These are phyloP conservation scores for Rhizopus arrhizus DNA, from an alignment of 371 early-diverging fungal genomes.

Conservation along the genomic window DNA sequence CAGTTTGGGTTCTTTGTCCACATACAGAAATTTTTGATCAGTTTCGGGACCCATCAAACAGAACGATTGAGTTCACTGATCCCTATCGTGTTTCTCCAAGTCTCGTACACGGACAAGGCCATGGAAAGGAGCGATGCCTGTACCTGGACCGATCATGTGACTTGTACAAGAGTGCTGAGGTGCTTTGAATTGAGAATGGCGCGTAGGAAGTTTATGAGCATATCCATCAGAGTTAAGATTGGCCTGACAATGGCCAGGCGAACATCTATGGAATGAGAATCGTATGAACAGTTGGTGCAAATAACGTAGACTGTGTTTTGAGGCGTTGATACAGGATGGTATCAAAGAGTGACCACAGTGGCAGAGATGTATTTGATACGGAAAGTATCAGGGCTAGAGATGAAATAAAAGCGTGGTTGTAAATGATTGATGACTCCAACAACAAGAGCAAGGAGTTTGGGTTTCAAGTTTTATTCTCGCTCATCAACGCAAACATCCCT, in stretches of 20 bases:
- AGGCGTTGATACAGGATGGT: conserved; percentile 57
- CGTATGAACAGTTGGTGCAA: conserved; percentile 71
- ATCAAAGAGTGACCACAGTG: conserved; percentile 89
- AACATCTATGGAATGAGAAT: conserved; percentile 48
- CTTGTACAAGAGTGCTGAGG: conserved; percentile 80
- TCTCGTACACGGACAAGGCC: conserved; percentile 92
- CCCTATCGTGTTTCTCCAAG: conserved; percentile 54
- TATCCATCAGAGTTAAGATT: conserved; percentile 5
- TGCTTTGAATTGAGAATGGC: conserved; percentile 84
- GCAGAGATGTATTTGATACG: conserved; percentile 75
- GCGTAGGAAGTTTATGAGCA: conserved; percentile 66
- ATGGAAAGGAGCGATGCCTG: conserved; percentile 97
- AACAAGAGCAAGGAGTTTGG: conserved; percentile 72
- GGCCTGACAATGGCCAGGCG: conserved; percentile 53
- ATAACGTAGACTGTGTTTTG: conserved; percentile 71
- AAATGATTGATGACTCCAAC: conserved; percentile 87
- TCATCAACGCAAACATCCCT: conserved; percentile 57
- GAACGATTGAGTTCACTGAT: conserved; percentile 76
- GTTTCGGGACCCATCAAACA: conserved; percentile 93
- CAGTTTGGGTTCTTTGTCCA: conserved; percentile 74
- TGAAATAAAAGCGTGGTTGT: conserved; percentile 92
- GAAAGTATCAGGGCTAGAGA: conserved; percentile 85
- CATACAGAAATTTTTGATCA: conserved; percentile 85
- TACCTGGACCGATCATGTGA: conserved; percentile 97
- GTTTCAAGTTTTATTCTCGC: conserved; percentile 25